Evolutionary conservation across 2,329 filamentous ascomycete genomes (phyloP), one percentile per base, ranked within the genome.

Genomic region (Tolypocladium capitatum): DNA sequence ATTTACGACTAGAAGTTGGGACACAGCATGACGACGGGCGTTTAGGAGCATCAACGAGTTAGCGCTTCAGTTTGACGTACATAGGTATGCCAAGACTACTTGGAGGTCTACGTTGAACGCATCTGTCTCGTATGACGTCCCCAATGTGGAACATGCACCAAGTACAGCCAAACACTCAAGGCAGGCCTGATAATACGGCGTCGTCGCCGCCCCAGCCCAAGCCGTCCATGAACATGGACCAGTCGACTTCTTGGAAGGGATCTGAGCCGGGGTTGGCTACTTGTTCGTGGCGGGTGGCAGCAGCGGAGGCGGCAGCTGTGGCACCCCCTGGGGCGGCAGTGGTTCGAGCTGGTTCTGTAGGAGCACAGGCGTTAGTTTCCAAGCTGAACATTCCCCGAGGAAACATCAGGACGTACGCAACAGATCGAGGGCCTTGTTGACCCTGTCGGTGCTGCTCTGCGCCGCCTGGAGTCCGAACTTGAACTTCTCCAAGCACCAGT

Each of bases 221-320:
- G 42, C 74, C 72, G 48, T 72, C 69, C 63, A 74, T 68, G 31
- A 74, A 67, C 48, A 71, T 67, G 50, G 68, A 65, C 71, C 71
- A 74, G 56, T 75, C 72, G 36, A 74, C 64, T 41, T 71, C 66
- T 45, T 71, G 67, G 30, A 72, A 61, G 3, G 60, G 58, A 45
- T 71, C 68, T 5, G 60, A 52, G 11, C 46, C 51, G 46, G 45
- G 52, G 32, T 48, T 55, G 49, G 51, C 48, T n/a, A 48, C 48
- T 32, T 61, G 55, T 13, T 56, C 48, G 40, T 51, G 48, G 47
- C 38, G 40, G 51, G 50, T 14, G 45, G 33, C 13, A 31, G 48
- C 46, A 18, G 38, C 38, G 10, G 38, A 13, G 27, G 24, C 13
- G 24, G 16, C n/a, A 2, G 38, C 10, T 6, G 38, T 13, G 14